Base-by-base conservation (phyloP, 2,329 filamentous ascomycete species). In the Diaporthe humulicola region DNA sequence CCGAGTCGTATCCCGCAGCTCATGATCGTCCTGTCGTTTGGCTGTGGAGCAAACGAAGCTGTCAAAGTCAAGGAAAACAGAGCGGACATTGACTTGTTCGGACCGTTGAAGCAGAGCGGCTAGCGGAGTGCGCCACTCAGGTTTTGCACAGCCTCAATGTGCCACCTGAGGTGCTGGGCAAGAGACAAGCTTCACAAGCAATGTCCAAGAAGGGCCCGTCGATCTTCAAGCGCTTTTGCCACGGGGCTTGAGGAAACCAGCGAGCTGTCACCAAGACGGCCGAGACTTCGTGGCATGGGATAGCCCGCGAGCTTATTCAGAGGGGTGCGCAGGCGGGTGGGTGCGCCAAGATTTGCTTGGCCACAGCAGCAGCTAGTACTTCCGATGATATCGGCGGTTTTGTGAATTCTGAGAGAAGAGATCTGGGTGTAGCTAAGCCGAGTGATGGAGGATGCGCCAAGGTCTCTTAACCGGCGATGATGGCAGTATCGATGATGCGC, bases 61-160 rank as follows among this genome's bases (percentile, higher is more conserved):
- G 61, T 66, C 61, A 64, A 36, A 25, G 19, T 36, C 45, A 25
- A 52, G 45, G n/a, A 69, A 28, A 50, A 33, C 61, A 52, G 22
- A n/a, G 61, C 28, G 42, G 28, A 50, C 42, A 38, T n/a, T 25
- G 42, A 54, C n/a, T 40, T 54, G 64, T 54, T 67, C 64, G 64
- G 64, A 67, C 40, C 33, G 22, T 67, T 52, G 7, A 52, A 22
- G 45, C 64, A 40, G 8, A 22, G 69, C 57, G 30, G 30, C 69
- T 33, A 38, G 36, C 42, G 22, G 56, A 42, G 22, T 17, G 40
- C 38, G 54, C 42, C 54, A 69, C 54, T 69, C 64, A 71, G n/a
- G 54, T 60, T 45, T 61, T 71, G 71, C 61, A 73, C 60, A 69
- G 71, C 71, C 52, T 56, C 61, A 66, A 40, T 72, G 64, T 58